Evolutionary conservation across 2,329 filamentous ascomycete species (phyloP).

Genomic region (Nothopassalora personata): DNA sequence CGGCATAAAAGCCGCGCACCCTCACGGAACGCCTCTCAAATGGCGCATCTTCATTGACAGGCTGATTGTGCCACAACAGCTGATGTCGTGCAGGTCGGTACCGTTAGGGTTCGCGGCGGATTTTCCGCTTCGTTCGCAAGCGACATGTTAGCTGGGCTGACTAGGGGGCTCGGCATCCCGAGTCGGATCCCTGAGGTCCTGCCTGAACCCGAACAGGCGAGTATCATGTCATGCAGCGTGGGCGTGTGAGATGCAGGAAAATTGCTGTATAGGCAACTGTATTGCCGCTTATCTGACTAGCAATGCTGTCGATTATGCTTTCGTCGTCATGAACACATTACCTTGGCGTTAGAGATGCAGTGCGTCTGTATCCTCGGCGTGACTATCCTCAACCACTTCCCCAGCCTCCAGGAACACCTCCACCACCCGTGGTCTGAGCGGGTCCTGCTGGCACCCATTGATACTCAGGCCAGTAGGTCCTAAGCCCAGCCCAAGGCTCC

Average conservation of each 20-base stretch:
- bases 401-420: conserved; percentile 14
- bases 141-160: background rate
- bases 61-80: background rate
- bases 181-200: background rate
- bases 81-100: background rate
- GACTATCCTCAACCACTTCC: background rate
- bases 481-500: conserved; percentile 10
- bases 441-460: conserved; percentile 17
- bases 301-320: background rate
- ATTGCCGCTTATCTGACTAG: background rate
- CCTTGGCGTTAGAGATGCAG: background rate
- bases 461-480: conserved; percentile 7
- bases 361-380: background rate
- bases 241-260: too few species aligned
- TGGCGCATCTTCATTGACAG: background rate
- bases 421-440: conserved; percentile 12
- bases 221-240: too few species aligned
- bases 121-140: background rate
- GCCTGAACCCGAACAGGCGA: background rate
- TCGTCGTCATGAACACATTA: background rate
- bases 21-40: background rate
- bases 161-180: background rate
- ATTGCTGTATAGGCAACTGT: background rate
- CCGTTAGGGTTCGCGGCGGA: background rate
- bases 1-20: background rate